Conservation (phyloP, 139 green algal species). For the Protoeuglena noctilucae region DNA sequence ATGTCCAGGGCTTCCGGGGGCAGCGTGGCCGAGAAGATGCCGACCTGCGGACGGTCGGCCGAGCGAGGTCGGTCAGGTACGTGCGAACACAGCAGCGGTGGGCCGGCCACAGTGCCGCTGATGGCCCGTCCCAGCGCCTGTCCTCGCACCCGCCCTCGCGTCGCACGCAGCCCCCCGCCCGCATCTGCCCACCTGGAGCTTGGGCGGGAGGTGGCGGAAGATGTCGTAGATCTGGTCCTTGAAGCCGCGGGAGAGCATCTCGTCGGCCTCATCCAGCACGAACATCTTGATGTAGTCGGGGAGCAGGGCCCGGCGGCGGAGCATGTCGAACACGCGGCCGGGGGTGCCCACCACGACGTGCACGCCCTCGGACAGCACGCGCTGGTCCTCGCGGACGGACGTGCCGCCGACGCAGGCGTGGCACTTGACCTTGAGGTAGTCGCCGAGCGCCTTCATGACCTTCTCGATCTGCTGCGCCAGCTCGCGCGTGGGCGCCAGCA, state of each 20-base stretch:
- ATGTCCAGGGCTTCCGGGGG: slow-evolving; percentile 97
- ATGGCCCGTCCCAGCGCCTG: too few relatives aligned
- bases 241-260: slow-evolving; percentile 97
- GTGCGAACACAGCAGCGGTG: too few relatives aligned
- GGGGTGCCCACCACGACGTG: slow-evolving; percentile 96
- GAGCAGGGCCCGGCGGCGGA: slow-evolving; percentile 79
- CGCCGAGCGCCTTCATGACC: slow-evolving; percentile 92
- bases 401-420: slow-evolving; percentile 98
- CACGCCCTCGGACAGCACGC: slow-evolving; percentile 72
- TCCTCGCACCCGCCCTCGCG: too few relatives aligned
- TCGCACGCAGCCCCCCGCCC: too few relatives aligned
- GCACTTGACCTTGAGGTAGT: slow-evolving; percentile 85
- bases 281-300: slow-evolving; percentile 88
- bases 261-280: slow-evolving; percentile 93
- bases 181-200: slow-evolving; percentile 69
- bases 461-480: slow-evolving; percentile 99
- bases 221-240: slow-evolving; percentile 99
- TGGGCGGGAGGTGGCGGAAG: slow-evolving; percentile 92
- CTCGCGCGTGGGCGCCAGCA: slow-evolving; percentile 96
- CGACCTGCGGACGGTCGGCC: slow-evolving; percentile 49
- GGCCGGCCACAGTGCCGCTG: too few relatives aligned
- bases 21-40: slow-evolving; percentile 97
- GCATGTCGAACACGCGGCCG: slow-evolving; percentile 97
- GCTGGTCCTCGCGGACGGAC: slow-evolving; percentile 86
- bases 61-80: too few relatives aligned